Evolutionary conservation across 2,329 filamentous ascomycete genomes (phyloP).

Genomic region (Xylaria sp.): DNA sequence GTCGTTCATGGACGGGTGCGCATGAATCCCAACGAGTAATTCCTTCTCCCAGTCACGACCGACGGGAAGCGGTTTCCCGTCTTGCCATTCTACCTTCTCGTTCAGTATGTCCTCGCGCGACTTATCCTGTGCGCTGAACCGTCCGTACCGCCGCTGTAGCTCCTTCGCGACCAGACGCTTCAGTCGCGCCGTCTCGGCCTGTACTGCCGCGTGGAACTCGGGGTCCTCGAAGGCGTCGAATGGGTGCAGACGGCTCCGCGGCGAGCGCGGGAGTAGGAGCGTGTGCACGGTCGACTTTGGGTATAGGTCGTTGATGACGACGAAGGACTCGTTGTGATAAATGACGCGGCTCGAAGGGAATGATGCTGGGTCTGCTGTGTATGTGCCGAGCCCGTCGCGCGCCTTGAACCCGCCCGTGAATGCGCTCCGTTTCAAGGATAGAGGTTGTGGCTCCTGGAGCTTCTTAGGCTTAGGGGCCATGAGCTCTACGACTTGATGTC

Average conservation of each 20-base stretch:
- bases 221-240: slow-evolving; percentile 76
- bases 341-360: slow-evolving; percentile 66
- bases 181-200: slow-evolving; percentile 65
- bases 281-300: slow-evolving; percentile 87
- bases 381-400: slow-evolving; percentile 68
- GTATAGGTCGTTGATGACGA: slow-evolving; percentile 81
- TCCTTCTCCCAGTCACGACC: slow-evolving; percentile 82
- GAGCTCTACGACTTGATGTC: slow-evolving; percentile 53
- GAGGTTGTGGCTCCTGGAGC: slow-evolving; percentile 30
- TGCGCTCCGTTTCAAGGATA: slow-evolving; percentile 27
- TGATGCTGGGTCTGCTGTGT: slow-evolving; percentile 67
- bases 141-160: slow-evolving; percentile 71
- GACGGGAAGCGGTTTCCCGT: slow-evolving; percentile 59
- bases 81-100: slow-evolving; percentile 54
- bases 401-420: slow-evolving; percentile 44
- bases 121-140: slow-evolving; percentile 66
- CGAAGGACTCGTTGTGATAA: slow-evolving; percentile 70
- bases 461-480: slow-evolving; percentile 57
- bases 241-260: slow-evolving; percentile 70
- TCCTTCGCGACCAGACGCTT: slow-evolving; percentile 73
- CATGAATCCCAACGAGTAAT: slow-evolving; percentile 80
- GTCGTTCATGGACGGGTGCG: slow-evolving; percentile 89
- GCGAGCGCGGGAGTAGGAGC: slow-evolving; percentile 79
- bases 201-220: slow-evolving; percentile 70
- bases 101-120: slow-evolving; percentile 71